phyloP scores from a whole-genome alignment of 805 yeast species.

The Diddensiella caesifluorescens region DNA sequence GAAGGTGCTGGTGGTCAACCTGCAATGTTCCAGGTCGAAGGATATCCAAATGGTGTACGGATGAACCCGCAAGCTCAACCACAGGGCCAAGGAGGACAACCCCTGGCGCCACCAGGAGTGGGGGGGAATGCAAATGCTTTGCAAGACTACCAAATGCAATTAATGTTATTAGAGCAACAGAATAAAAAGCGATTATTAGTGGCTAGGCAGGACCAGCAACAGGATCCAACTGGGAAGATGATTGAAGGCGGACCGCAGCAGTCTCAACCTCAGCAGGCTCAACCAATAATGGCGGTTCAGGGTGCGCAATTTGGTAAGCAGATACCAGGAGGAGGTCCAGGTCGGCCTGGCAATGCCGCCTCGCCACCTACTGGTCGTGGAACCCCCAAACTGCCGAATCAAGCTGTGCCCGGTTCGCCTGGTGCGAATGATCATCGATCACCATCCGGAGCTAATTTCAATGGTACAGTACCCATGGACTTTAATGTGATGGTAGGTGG shows the following conservation, averaged over 20 bases:
- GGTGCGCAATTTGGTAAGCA: conserved; percentile 6
- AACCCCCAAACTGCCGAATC: conserved; percentile 29
- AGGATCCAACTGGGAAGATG: conserved; percentile 20
- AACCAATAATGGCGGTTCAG: conserved; percentile 3
- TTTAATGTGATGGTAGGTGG: conserved; percentile 30
- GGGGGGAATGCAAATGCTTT: conserved; percentile 48
- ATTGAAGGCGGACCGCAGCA: conserved; percentile 13
- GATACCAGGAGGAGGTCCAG: conserved; percentile 5
- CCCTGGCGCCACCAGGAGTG: conserved; percentile 24
- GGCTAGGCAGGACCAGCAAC: conserved; percentile 36
- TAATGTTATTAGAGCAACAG: conserved; percentile 68
- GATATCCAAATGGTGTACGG: conserved; percentile 15
- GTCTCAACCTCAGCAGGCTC: conserved; percentile 11
- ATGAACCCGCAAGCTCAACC: conserved; percentile 12
- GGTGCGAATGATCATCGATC: conserved; percentile 5
- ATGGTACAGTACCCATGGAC: conserved; percentile 26
- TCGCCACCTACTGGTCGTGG: conserved; percentile 19
- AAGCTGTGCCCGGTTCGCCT: conserved; percentile 27
- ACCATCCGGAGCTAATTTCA: conserved; percentile 17
- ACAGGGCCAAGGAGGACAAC: conserved; percentile 22
- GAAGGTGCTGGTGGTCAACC: conserved; percentile 10
- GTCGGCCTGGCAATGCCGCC: conserved; percentile 1
- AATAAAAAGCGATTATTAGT: conserved; percentile 56
- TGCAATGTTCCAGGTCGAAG: conserved; percentile 22
- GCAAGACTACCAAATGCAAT: conserved; percentile 77